Percentiles rank a stretch among this genome's conserved stretches.
phyloP scores from a whole-genome alignment of 441 rosid species.

The Hura crepitans region DNA sequence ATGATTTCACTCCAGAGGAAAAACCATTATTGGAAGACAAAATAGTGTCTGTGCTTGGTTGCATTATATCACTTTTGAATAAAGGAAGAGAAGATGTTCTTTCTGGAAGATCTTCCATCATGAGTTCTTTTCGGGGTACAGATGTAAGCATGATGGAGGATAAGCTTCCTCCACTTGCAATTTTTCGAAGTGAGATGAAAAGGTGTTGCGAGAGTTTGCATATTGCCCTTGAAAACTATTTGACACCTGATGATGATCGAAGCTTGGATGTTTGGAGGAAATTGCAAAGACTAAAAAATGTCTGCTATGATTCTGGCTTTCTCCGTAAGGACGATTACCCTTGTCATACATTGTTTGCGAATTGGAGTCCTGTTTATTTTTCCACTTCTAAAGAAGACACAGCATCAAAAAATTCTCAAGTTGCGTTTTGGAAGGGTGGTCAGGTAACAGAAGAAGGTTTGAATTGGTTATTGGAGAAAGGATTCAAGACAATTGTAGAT shows the following conservation, averaged over 20 bases:
- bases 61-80: slow-evolving; percentile 77
- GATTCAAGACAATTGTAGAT: slow-evolving; percentile 83
- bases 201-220: slow-evolving; percentile 95
- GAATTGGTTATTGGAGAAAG: slow-evolving; percentile 71
- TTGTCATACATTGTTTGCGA: slow-evolving; percentile 65
- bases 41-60: slow-evolving; percentile 88
- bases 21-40: slow-evolving; percentile 87
- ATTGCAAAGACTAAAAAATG: slow-evolving; percentile 85
- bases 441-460: slow-evolving; percentile 89
- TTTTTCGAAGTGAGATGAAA: slow-evolving; percentile 92
- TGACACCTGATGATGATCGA: slow-evolving; percentile 68
- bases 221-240: slow-evolving; percentile 77
- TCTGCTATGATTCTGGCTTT: slow-evolving; percentile 87
- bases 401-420: slow-evolving; percentile 45
- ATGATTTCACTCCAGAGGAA: slow-evolving; percentile 73
- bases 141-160: slow-evolving; percentile 60
- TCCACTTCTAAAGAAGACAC: slow-evolving; percentile 53
- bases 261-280: slow-evolving; percentile 78
- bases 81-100: slow-evolving; percentile 90
- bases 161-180: slow-evolving; percentile 80
- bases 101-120: slow-evolving; percentile 69
- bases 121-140: slow-evolving; percentile 41
- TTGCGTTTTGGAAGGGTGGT: slow-evolving; percentile 87
- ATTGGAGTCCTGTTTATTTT: slow-evolving; percentile 74
- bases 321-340: slow-evolving; percentile 67